Base-by-base conservation (phyloP, 352 stramenopile species). In the Phytophthora crassamura region DNA sequence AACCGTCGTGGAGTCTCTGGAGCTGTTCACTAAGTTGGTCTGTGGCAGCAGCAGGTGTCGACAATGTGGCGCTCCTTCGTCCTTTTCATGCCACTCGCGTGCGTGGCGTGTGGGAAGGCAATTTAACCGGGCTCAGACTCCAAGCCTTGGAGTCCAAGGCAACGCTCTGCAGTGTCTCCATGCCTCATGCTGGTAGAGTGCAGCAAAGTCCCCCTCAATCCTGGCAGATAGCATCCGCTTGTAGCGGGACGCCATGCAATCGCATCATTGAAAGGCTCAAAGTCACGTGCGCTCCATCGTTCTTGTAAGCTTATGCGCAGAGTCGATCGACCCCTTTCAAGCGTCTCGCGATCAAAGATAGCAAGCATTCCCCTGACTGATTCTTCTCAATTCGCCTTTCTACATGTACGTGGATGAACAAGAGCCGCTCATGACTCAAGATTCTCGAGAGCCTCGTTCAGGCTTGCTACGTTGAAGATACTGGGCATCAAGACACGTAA, bases 51-150 rank as follows among this genome's bases (percentile, higher is more conserved):
- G 32, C 38, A 38, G 48, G 40, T 53, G 8, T 59, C 39, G n/a
- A 67, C 59, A 67, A 63, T 60, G 36, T 25, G 47, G 57, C 52
- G 52, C 32, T 59, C 47, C 38, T 39, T 66, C n/a, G 58, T 40
- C 59, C 59, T 33, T 67, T 61, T 67, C 58, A 22, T 40, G 18
- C 20, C n/a, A 32, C 53, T 61, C 53, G 36, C 43, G 55, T 63
- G 55, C 35, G 43, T 49, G 34, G 34, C 40, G 20, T 39, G 33
- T 32, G 54, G 25, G 25, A 30, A 30, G 25, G 25, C 25, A 6
- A 30, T 30, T 4, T 4, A 6, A 30, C 25, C 25, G 22, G 25
- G 25, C 25, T 30, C 25, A 30, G 25, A 30, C 25, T 30, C 25
- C 2, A 28, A 28, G n/a, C n/a, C n/a, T 4, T 28, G 2, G 22